A percentile compares a stretch with the other conserved stretches of the same genome.
Conservation (phyloP, 2,329 filamentous ascomycete species). For the Trichophyton equinum region DNA sequence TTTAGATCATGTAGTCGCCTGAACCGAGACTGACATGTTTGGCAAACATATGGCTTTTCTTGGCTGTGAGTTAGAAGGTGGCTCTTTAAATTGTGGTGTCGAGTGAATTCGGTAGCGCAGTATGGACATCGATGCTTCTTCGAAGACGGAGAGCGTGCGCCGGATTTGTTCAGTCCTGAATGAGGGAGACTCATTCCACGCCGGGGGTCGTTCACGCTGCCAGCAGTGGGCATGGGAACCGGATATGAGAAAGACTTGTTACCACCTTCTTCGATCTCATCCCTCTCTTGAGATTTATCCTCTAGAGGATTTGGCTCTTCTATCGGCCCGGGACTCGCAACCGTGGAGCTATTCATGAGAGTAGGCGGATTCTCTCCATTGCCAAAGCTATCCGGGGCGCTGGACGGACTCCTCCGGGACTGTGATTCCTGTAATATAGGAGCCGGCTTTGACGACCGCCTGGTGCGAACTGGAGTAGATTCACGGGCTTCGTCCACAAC, state of each 20-base stretch:
- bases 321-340: slow-evolving; percentile 36
- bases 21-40: slow-evolving; percentile 87
- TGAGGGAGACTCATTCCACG: slow-evolving; percentile 48
- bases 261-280: slow-evolving; percentile 25
- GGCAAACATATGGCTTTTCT: slow-evolving; percentile 92
- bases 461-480: slow-evolving; percentile 12
- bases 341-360: slow-evolving; percentile 38
- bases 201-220: slow-evolving; percentile 38
- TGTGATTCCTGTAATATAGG: slow-evolving; percentile 20
- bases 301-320: slow-evolving; percentile 34
- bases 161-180: slow-evolving; percentile 43
- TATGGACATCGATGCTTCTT: slow-evolving; percentile 89
- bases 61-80: slow-evolving; percentile 95
- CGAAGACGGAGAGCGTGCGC: slow-evolving; percentile 56
- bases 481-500: slow-evolving; percentile 24
- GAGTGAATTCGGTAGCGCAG: slow-evolving; percentile 90
- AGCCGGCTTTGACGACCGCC: slow-evolving; percentile 34
- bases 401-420: slow-evolving; percentile 16
- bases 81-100: slow-evolving; percentile 94
- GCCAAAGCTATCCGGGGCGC: slow-evolving; percentile 31
- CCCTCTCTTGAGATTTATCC: slow-evolving; percentile 28
- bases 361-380: slow-evolving; percentile 41
- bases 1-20: slow-evolving; percentile 88
- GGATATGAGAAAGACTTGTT: slow-evolving; percentile 54
- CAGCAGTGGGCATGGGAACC: slow-evolving; percentile 39